Evolutionary conservation across 352 stramenopile species (phyloP), one percentile per base, ranked within the genome.

Genomic region (Phytophthora brassicae): DNA sequence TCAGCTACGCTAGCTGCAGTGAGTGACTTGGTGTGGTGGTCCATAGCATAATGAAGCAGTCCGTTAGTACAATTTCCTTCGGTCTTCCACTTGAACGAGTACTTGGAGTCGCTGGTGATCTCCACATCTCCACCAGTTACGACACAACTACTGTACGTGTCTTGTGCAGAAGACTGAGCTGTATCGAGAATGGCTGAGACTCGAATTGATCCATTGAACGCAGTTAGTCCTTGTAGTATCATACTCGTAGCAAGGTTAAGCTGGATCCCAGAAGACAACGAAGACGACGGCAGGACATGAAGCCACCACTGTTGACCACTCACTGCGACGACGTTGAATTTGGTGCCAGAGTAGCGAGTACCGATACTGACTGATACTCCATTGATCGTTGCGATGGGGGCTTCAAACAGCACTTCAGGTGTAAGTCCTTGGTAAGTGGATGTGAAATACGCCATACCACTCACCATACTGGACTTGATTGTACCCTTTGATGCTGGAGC

Each of bases 371-470:
- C 64, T 9, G 50, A 17, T 3, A 39, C 47, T 23, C 64, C 74
- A 33, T 90, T 92, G 72, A 90, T 79, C 4, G 69, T 77, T 8
- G 43, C 35, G 28, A 93, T 74, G 3, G 80, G 76, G 16, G 78
- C 77, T 56, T 88, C 65, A 17, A 89, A 59, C 13, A 66, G 48
- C 8, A 94, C 41, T 28, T 74, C 66, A 16, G 82, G 85, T n/a
- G 74, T 82, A 29, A 94, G 73, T 12, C 64, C 46, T 26, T 71
- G 53, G 53, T 90, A 91, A 12, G 51, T 84, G 16, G 75, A 59
- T 4, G 75, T 85, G 54, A 90, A 82, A 59, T 79, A 94, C 22
- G 81, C 72, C 85, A 94, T 94, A 36, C 81, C 85, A 23, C 68
- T 89, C 39, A 92, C 77, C 36, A 89, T 66, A 44, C 51, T 75